Evolutionary conservation across 345 rosid species (phyloP).

Genomic region (Pistacia atlantica): DNA sequence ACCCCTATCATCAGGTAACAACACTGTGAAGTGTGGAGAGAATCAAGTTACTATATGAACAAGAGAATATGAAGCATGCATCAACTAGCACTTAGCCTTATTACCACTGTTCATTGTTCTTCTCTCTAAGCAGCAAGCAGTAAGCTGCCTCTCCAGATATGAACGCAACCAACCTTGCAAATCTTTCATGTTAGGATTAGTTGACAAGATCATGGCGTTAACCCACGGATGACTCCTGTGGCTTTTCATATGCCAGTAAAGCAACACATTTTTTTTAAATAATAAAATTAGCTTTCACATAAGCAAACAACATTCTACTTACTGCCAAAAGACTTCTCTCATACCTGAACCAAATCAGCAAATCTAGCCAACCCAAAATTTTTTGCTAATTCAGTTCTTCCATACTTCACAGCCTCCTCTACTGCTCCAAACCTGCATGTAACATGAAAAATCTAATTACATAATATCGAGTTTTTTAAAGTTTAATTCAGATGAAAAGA

Average conservation of each 20-base stretch:
- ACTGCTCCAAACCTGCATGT: conserved; percentile 67
- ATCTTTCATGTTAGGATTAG: conserved; percentile 62
- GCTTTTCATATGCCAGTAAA: conserved; percentile 74
- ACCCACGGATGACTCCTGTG: conserved; percentile 69
- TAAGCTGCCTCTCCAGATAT: conserved; percentile 75
- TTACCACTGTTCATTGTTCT: conserved; percentile 47
- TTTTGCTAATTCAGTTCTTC: conserved; percentile 70
- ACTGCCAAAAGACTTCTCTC: conserved; percentile 1
- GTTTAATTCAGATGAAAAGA: neutral
- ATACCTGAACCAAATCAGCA: conserved; percentile 53
- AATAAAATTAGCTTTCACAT: conserved; percentile 6
- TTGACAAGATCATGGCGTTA: conserved; percentile 65
- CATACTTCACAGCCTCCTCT: conserved; percentile 79
- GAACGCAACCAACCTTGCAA: conserved; percentile 52
- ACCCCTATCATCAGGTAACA: no score
- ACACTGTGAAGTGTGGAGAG: neutral
- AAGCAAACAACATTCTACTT: neutral
- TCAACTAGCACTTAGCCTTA: conserved; percentile 36
- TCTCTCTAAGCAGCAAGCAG: conserved; percentile 75
- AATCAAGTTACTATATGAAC: neutral
- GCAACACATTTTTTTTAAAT: conserved; percentile 29
- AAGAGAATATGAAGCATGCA: neutral
- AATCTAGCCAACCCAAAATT: conserved; percentile 58
- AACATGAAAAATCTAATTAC: neutral
- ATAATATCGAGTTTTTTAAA: neutral